phyloP scores from a whole-genome alignment of 1,284 basidiomycete genomes.

The Ustilago lituana region DNA sequence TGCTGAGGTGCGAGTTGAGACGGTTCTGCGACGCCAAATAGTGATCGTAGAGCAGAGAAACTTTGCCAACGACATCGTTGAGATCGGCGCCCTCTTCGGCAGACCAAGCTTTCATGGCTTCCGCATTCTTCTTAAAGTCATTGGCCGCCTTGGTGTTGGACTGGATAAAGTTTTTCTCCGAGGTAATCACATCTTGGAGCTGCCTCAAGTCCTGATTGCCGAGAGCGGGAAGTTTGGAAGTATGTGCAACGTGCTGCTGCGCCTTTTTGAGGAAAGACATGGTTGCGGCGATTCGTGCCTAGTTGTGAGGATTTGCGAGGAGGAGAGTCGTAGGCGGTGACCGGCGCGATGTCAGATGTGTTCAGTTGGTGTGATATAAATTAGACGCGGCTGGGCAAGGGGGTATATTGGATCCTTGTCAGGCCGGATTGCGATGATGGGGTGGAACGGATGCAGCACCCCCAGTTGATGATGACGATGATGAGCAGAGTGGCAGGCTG shows the following conservation, averaged over 20 bases:
- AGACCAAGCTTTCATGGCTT: constrained; percentile 81
- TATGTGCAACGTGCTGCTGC: constrained; percentile 76
- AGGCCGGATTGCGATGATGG: constrained; percentile 1
- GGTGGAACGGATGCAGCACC: no score
- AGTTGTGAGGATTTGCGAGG: no score
- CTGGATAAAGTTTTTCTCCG: constrained; percentile 83
- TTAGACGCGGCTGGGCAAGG: constrained; percentile 8
- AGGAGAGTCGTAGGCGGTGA: no score
- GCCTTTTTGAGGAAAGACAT: constrained; percentile 64
- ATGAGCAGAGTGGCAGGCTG: background rate
- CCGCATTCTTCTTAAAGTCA: constrained; percentile 78
- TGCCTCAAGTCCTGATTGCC: constrained; percentile 84
- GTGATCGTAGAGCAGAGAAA: constrained; percentile 77
- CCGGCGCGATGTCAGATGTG: background rate
- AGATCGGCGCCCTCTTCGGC: constrained; percentile 87
- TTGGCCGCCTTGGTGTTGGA: constrained; percentile 76
- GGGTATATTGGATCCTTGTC: constrained; percentile 23
- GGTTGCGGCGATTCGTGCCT: constrained; percentile 4
- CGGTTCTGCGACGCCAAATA: constrained; percentile 77
- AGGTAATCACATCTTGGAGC: constrained; percentile 86
- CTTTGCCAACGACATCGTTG: constrained; percentile 79
- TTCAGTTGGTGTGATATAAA: background rate
- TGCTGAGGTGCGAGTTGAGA: constrained; percentile 79
- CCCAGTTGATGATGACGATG: constrained; percentile 1
- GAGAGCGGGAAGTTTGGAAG: constrained; percentile 76